Conservation (phyloP, 805 yeast genomes). For the Monosporozyma servazzii region DNA sequence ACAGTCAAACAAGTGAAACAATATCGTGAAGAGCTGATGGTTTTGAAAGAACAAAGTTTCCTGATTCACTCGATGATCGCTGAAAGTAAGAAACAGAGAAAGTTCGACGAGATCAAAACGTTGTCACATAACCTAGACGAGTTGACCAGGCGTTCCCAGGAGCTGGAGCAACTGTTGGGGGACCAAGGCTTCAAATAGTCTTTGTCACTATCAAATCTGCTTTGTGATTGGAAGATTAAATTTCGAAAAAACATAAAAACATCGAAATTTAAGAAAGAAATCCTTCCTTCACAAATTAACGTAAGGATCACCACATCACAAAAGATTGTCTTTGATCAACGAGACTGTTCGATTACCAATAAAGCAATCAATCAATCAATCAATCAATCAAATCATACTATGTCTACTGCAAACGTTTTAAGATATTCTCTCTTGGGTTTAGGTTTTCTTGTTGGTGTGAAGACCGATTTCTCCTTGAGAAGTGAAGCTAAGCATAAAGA, state of each 20-base stretch:
- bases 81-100: conserved; percentile 53
- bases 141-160: conserved; percentile 39
- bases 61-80: conserved; percentile 57
- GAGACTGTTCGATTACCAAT: background rate
- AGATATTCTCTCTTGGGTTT: conserved; percentile 88
- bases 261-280: background rate
- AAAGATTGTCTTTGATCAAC: too few relatives aligned
- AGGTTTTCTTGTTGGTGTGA: conserved; percentile 83
- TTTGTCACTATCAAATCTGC: background rate
- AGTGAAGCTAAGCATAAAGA: conserved; percentile 48
- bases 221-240: background rate
- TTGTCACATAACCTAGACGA: conserved; percentile 52
- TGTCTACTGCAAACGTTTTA: conserved; percentile 55
- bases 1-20: conserved; percentile 47
- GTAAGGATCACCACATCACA: too few relatives aligned
- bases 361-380: background rate
- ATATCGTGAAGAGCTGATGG: conserved; percentile 69
- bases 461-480: conserved; percentile 66
- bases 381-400: conserved; percentile 8
- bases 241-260: background rate
- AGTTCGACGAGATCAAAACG: conserved; percentile 65
- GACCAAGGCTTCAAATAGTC: conserved; percentile 35
- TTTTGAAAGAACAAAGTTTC: conserved; percentile 73
- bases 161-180: conserved; percentile 46
- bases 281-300: background rate